These are phyloP conservation scores for Epichloe brachyelytri DNA, from an alignment of 2,329 filamentous ascomycete species.

Conservation along the genomic window DNA sequence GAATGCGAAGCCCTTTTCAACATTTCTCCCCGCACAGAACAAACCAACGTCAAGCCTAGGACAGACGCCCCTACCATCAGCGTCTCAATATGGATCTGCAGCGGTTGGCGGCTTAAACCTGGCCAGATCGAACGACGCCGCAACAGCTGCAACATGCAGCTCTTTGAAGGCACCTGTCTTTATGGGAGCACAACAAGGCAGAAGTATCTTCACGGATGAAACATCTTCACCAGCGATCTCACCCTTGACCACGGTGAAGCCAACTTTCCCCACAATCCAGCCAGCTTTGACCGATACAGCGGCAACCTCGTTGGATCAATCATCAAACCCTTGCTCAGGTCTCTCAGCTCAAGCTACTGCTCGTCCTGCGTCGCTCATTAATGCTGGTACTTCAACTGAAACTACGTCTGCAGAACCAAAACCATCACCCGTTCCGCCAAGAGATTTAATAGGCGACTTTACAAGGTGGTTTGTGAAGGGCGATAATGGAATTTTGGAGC, in stretches of 20 bases:
- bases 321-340: neutral
- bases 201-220: neutral
- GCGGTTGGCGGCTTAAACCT: neutral
- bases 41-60: neutral
- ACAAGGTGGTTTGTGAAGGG: slow-evolving; percentile 41
- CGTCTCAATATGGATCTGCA: neutral
- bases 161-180: neutral
- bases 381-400: neutral
- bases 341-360: neutral
- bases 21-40: neutral
- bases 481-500: slow-evolving; percentile 38
- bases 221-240: neutral
- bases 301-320: neutral
- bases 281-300: neutral
- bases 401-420: neutral
- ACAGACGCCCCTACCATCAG: neutral
- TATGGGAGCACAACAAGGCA: neutral
- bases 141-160: neutral
- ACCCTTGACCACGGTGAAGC: neutral
- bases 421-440: slow-evolving; percentile 8
- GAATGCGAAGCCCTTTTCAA: neutral
- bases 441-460: slow-evolving; percentile 35
- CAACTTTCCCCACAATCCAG: neutral
- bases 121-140: neutral
- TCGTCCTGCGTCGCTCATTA: neutral